phyloP scores from a whole-genome alignment of 2,329 filamentous ascomycete genomes.

The Ophiostoma perfectum region DNA sequence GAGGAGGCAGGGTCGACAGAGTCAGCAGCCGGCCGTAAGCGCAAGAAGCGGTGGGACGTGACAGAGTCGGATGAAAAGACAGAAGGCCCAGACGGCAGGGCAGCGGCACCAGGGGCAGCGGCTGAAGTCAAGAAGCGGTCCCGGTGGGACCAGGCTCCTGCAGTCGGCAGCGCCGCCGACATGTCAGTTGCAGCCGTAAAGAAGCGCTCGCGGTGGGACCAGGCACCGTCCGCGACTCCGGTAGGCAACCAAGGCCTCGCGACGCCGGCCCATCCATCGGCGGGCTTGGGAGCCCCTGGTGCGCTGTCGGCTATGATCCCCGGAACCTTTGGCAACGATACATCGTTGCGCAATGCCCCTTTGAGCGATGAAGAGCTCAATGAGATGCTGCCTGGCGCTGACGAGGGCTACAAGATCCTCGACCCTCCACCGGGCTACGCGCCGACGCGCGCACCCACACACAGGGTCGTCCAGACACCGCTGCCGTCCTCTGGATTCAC shows the following conservation, averaged over 20 bases:
- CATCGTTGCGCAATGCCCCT: conserved; percentile 70
- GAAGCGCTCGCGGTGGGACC: conserved; percentile 85
- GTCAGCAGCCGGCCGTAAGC: conserved; percentile 62
- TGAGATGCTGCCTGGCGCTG: conserved; percentile 78
- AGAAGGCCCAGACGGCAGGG: conserved; percentile 34
- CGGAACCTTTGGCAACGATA: conserved; percentile 70
- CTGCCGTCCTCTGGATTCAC: conserved; percentile 81
- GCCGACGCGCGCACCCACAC: conserved; percentile 68
- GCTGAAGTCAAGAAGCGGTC: conserved; percentile 68
- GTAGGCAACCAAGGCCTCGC: conserved; percentile 68
- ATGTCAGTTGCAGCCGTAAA: conserved; percentile 53
- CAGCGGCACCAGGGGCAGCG: conserved; percentile 24
- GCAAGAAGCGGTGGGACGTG: conserved; percentile 95
- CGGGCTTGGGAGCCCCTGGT: conserved; percentile 44
- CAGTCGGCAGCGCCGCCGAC: conserved; percentile 43
- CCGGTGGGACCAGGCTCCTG: conserved; percentile 80
- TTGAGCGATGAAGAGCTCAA: conserved; percentile 94
- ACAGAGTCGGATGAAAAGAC: conserved; percentile 46
- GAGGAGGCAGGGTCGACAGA: conserved; percentile 64
- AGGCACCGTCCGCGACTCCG: conserved; percentile 71
- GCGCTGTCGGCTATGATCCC: conserved; percentile 28
- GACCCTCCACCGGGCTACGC: conserved; percentile 89
- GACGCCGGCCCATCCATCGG: conserved; percentile 68
- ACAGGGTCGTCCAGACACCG: conserved; percentile 69
- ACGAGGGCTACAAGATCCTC: conserved; percentile 87